Percentiles rank a stretch among this genome's conserved stretches.
These are phyloP conservation scores for Nakaseomyces uthaithaninus DNA, from an alignment of 1,139 yeast genomes.

Conservation along the genomic window DNA sequence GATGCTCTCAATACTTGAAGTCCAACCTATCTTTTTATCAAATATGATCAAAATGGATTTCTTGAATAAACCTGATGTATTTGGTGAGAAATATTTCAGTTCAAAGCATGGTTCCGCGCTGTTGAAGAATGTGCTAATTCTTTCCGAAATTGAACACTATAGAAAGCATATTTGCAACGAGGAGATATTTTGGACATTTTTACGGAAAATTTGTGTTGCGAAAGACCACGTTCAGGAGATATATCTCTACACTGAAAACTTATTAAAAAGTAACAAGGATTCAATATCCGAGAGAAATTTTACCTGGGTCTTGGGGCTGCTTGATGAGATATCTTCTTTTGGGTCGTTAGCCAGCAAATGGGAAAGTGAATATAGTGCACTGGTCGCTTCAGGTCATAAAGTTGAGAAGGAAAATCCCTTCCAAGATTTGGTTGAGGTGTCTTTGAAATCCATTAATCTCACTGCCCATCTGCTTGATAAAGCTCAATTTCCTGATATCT, in stretches of 20 bases:
- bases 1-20: slow-evolving; percentile 27
- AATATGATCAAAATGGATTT: slow-evolving; percentile 22
- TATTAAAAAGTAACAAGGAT: slow-evolving; percentile 36
- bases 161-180: slow-evolving; percentile 36
- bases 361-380: slow-evolving; percentile 52
- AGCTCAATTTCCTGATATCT: neutral
- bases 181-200: slow-evolving; percentile 56
- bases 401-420: slow-evolving; percentile 42
- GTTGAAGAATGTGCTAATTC: slow-evolving; percentile 45
- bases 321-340: slow-evolving; percentile 74
- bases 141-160: slow-evolving; percentile 46
- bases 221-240: slow-evolving; percentile 45
- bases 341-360: slow-evolving; percentile 76
- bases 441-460: slow-evolving; percentile 54
- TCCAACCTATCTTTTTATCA: slow-evolving; percentile 4
- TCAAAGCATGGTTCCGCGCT: slow-evolving; percentile 42
- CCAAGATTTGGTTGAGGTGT: slow-evolving; percentile 47
- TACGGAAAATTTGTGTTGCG: slow-evolving; percentile 51
- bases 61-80: slow-evolving; percentile 21
- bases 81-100: slow-evolving; percentile 25
- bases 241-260: slow-evolving; percentile 41
- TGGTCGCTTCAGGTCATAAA: slow-evolving; percentile 38
- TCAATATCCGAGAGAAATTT: slow-evolving; percentile 45
- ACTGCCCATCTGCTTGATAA: slow-evolving; percentile 43
- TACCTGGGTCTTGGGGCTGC: slow-evolving; percentile 55